Percentiles rank a stretch among this genome's conserved stretches.
Conservation (phyloP, 2,329 filamentous ascomycete genomes). For the Alternaria hordeiaustralica region DNA sequence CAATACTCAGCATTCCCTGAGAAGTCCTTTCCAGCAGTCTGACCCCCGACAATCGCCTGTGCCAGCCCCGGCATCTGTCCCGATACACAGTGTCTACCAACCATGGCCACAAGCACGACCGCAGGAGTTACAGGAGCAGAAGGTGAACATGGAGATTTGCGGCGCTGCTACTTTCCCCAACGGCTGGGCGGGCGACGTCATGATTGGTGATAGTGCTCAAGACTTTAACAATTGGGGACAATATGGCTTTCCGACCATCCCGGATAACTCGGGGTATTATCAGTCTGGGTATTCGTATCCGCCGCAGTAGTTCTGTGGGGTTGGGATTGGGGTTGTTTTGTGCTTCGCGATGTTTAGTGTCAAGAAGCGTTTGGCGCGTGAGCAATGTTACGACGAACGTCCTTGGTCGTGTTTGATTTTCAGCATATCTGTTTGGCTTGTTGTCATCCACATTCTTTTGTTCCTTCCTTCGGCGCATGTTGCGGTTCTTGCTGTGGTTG, state of each 20-base stretch:
- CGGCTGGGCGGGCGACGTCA: not conserved
- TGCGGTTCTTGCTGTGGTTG: not conserved
- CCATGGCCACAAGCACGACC: not conserved
- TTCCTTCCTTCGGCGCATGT: not conserved
- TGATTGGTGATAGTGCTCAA: not conserved
- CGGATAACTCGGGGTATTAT: not conserved
- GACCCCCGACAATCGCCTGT: not conserved
- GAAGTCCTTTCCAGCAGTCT: not conserved
- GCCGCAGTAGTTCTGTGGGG: not conserved
- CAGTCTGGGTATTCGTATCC: not conserved
- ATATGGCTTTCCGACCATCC: not conserved
- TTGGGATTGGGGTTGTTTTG: no score
- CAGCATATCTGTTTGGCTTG: not conserved
- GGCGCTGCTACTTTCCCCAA: conserved; percentile 1
- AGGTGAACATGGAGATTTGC: conserved; percentile 1
- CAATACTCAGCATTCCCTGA: not conserved
- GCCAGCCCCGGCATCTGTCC: not conserved
- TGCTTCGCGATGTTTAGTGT: no score
- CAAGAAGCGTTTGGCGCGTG: not conserved
- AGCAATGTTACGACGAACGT: not conserved
- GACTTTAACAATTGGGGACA: not conserved
- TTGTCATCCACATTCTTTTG: not conserved
- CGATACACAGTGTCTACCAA: not conserved
- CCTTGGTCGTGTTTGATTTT: not conserved
- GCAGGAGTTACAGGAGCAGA: not conserved